A percentile compares a stretch with the other conserved stretches of the same genome.
These are phyloP conservation scores for Gymnopilus junonius DNA, from an alignment of 768 basidiomycete species.

Conservation along the genomic window DNA sequence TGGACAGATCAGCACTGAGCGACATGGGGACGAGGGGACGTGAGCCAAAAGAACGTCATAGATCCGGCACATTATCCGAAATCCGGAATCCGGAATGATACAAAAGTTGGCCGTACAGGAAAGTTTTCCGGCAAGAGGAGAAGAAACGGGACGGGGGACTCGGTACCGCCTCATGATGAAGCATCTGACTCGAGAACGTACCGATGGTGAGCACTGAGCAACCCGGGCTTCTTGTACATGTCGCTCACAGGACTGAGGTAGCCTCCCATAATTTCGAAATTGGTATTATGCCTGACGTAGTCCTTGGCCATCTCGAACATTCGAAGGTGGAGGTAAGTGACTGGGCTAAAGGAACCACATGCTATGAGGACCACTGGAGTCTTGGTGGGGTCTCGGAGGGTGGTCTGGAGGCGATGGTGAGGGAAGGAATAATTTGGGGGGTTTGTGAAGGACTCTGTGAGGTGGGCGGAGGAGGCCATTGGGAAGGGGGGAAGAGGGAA, in stretches of 20 bases:
- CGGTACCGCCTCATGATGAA: slow-evolving; percentile 6
- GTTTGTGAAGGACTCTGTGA: slow-evolving; percentile 56
- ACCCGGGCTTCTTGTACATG: slow-evolving; percentile 94
- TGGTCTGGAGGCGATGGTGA: slow-evolving; percentile 61
- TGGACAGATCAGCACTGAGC: slow-evolving; percentile 25
- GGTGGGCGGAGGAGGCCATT: slow-evolving; percentile 30
- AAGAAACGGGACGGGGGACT: slow-evolving; percentile 1
- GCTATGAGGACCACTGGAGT: slow-evolving; percentile 94
- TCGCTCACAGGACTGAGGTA: slow-evolving; percentile 97
- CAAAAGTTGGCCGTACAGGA: slow-evolving; percentile 2
- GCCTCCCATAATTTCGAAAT: slow-evolving; percentile 93
- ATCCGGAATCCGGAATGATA: slow-evolving; percentile 22
- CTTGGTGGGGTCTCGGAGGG: slow-evolving; percentile 64
- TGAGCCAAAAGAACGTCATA: slow-evolving; percentile 17
- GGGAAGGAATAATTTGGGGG: slow-evolving; percentile 74
- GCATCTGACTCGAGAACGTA: slow-evolving; percentile 33
- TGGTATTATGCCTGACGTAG: slow-evolving; percentile 88
- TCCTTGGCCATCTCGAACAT: slow-evolving; percentile 99
- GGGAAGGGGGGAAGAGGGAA: slow-evolving; percentile 20
- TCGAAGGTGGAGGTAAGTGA: slow-evolving; percentile 96
- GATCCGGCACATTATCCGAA: slow-evolving; percentile 26
- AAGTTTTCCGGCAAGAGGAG: slow-evolving; percentile 7
- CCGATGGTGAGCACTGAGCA: slow-evolving; percentile 89
- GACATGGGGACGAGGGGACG: slow-evolving; percentile 14
- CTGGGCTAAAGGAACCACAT: slow-evolving; percentile 97